A percentile compares a stretch with the other conserved stretches of the same genome.
Conservation (phyloP, 805 yeast species). For the Torulaspora delbrueckii region DNA sequence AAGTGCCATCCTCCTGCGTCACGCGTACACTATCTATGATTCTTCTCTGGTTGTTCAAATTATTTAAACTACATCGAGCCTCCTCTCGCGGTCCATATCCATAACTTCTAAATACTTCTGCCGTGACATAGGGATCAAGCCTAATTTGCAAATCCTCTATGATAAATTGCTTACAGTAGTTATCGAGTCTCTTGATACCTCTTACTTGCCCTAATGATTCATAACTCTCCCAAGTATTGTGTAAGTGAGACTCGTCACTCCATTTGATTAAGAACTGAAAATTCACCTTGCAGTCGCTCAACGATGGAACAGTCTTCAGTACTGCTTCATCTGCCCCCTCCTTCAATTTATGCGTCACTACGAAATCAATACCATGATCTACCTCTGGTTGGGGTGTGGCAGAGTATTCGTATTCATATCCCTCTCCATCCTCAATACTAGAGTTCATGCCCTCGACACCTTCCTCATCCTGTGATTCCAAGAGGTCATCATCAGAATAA, state of each 20-base stretch:
- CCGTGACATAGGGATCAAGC: slow-evolving; percentile 72
- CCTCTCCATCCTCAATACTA: slow-evolving; percentile 22
- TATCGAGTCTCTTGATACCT: slow-evolving; percentile 84
- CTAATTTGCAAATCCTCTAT: slow-evolving; percentile 71
- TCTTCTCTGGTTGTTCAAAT: slow-evolving; percentile 80
- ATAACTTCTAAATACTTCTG: slow-evolving; percentile 90
- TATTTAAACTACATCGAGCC: slow-evolving; percentile 79
- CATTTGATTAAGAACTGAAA: slow-evolving; percentile 73
- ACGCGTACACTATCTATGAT: slow-evolving; percentile 81
- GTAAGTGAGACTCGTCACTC: slow-evolving; percentile 83
- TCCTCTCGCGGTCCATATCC: slow-evolving; percentile 85
- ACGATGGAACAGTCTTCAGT: slow-evolving; percentile 36
- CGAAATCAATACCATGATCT: slow-evolving; percentile 28
- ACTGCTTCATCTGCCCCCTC: slow-evolving; percentile 22
- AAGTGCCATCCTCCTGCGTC: slow-evolving; percentile 48
- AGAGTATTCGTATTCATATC: slow-evolving; percentile 24
- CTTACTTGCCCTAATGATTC: slow-evolving; percentile 44
- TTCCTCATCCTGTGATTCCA: slow-evolving; percentile 35
- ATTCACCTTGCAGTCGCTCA: slow-evolving; percentile 53
- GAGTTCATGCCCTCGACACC: slow-evolving; percentile 32
- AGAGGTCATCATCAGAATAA: slow-evolving; percentile 45
- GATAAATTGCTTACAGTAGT: slow-evolving; percentile 77
- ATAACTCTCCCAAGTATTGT: slow-evolving; percentile 90
- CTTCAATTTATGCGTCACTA: slow-evolving; percentile 28
- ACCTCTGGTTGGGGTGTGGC: slow-evolving; percentile 36